Base-by-base conservation (phyloP, 2,329 filamentous ascomycete species). In the Torrubiellomyces zombiae region DNA sequence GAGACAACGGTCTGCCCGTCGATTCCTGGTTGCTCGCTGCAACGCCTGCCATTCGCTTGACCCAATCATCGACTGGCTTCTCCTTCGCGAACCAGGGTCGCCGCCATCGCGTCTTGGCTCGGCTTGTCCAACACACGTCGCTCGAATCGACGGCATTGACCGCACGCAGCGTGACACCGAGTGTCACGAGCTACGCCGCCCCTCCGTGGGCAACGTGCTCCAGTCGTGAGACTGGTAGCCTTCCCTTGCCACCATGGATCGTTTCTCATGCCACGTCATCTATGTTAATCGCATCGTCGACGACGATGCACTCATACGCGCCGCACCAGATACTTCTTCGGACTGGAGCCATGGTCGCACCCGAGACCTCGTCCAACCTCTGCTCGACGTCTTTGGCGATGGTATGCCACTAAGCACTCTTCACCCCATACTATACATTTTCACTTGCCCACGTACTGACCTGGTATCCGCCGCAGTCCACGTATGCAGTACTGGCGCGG, bases 181-280 rank as follows among this genome's bases (percentile, higher is more conserved):
- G 19, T 33, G 20, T 28, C 28, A 28, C 28, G 30, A 23, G 21
- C 25, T 25, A 21, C 16, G 18, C 28, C 33, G 25, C 40, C 44
- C 40, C 42, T 34, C 39, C 40, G 56, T 53, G 60, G 60, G 51
- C 53, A 55, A 60, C 60, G 60, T 56, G 61, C 56, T 62, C 60
- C 63, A 55, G 63, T 67, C 63, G 56, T 46, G 50, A 60, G 65
- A 64, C 64, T 67, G 62, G 63, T 58, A 62, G 62, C 60, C 58
- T 53, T 48, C 53, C 44, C 49, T 55, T 52, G 50, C 53, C 53
- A 58, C 49, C 44, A 71, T 71, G 66, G 65, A 70, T 46, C 56
- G 54, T 43, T 55, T 60, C 40, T 51, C 53, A 30, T 69, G 63
- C 44, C 63, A 69, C 44, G 57, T 71, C 36, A 63, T 72, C 33